Evolutionary conservation across 73 alveolate species (phyloP).

Genomic region (Paramecium bursaria): DNA sequence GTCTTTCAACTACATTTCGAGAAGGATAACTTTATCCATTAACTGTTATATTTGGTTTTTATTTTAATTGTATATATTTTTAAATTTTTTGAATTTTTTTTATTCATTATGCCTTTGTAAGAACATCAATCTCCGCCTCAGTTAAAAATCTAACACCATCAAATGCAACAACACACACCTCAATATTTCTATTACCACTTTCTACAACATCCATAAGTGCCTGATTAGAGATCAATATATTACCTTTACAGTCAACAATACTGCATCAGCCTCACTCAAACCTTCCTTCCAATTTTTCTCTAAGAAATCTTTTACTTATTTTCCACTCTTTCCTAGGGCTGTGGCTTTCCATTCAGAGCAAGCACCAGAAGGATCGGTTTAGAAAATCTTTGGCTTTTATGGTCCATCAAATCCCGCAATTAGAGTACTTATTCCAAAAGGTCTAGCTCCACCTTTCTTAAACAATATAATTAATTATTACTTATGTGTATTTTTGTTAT

Average conservation of each 20-base stretch:
- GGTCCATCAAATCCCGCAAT: constrained; percentile 92
- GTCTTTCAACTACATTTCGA: neutral
- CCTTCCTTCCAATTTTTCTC: constrained; percentile 90
- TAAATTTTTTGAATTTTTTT: too few species aligned
- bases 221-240: constrained; percentile 5
- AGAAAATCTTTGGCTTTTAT: constrained; percentile 83
- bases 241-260: constrained; percentile 81
- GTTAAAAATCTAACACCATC: constrained; percentile 59
- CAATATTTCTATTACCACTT: constrained; percentile 94
- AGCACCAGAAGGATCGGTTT: constrained; percentile 97
- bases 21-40: neutral
- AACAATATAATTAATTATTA: too few species aligned
- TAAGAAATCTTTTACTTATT: constrained; percentile 84
- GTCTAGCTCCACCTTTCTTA: constrained; percentile 97
- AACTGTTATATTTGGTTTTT: neutral
- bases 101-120: neutral
- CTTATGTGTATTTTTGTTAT: constrained; percentile 93
- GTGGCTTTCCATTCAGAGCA: constrained; percentile 96
- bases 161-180: constrained; percentile 86
- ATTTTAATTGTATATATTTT: too few species aligned
- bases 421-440: constrained; percentile 94
- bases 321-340: constrained; percentile 93
- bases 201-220: constrained; percentile 94
- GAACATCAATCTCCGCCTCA: constrained; percentile 41
- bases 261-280: constrained; percentile 79